Evolutionary conservation across 805 yeast genomes (phyloP).

Genomic region (Saccharomycopsis sp.): DNA sequence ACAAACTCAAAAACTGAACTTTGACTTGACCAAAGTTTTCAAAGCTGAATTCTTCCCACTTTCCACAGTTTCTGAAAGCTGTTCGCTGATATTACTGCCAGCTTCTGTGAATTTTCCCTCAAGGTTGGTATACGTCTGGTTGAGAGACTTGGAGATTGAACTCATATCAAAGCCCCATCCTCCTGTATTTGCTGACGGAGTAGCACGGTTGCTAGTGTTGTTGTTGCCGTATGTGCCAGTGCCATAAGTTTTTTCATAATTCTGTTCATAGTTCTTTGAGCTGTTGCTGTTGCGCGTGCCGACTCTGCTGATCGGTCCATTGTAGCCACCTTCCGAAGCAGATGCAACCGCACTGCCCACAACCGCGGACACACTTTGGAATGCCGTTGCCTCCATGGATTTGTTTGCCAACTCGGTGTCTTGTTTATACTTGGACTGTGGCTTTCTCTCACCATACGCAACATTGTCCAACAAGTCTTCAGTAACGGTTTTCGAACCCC

Average conservation of each 20-base stretch:
- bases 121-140: conserved; percentile 42
- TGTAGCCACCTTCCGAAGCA: background rate
- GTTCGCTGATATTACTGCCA: conserved; percentile 45
- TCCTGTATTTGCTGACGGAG: conserved; percentile 24
- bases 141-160: conserved; percentile 35
- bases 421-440: conserved; percentile 40
- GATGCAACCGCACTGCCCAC: background rate
- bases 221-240: conserved; percentile 17
- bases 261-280: conserved; percentile 8
- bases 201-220: background rate
- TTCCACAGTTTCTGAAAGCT: conserved; percentile 43
- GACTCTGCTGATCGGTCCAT: too few relatives aligned
- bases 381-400: conserved; percentile 27
- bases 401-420: conserved; percentile 53
- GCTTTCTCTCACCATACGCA: conserved; percentile 69
- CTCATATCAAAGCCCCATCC: conserved; percentile 34
- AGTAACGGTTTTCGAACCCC: conserved; percentile 59
- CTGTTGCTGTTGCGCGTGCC: background rate
- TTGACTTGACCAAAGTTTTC: conserved; percentile 42
- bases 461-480: conserved; percentile 53
- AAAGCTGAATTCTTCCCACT: conserved; percentile 42
- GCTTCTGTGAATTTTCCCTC: conserved; percentile 51
- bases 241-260: conserved; percentile 2
- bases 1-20: conserved; percentile 26
- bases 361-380: conserved; percentile 18